Conservation (phyloP, 1,284 basidiomycete genomes). For the Coniophora puteana region DNA sequence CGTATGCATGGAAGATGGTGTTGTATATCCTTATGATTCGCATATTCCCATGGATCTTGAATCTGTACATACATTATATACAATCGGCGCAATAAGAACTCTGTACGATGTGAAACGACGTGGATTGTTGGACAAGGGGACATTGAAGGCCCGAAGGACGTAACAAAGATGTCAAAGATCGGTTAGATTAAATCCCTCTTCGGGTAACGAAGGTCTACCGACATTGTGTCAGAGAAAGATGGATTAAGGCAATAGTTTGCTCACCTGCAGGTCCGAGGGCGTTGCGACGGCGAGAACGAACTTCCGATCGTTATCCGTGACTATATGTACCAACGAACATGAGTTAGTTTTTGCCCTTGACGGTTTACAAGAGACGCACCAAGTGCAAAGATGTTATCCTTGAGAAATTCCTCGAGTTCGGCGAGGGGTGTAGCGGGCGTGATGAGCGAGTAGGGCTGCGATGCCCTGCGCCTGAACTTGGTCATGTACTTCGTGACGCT, state of each 20-base stretch:
- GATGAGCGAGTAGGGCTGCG: slow-evolving; percentile 72
- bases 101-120: no score
- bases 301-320: slow-evolving; percentile 79
- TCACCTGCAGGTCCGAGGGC: slow-evolving; percentile 69
- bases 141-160: no score
- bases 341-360: neutral
- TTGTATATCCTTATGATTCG: no score
- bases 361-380: slow-evolving; percentile 42
- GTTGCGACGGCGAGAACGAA: slow-evolving; percentile 88
- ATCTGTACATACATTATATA: no score
- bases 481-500: slow-evolving; percentile 68
- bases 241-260: slow-evolving; percentile 11
- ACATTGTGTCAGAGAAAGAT: slow-evolving; percentile 3
- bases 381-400: slow-evolving; percentile 71
- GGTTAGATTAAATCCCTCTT: slow-evolving; percentile 43
- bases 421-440: slow-evolving; percentile 75
- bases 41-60: no score
- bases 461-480: slow-evolving; percentile 68
- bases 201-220: slow-evolving; percentile 52
- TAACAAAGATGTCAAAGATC: no score
- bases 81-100: no score
- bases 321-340: slow-evolving; percentile 33
- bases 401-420: slow-evolving; percentile 75
- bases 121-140: no score
- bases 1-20: no score